Base-by-base conservation (phyloP, 192 early-diverging fungal genomes). In the Entomortierella parvispora region DNA sequence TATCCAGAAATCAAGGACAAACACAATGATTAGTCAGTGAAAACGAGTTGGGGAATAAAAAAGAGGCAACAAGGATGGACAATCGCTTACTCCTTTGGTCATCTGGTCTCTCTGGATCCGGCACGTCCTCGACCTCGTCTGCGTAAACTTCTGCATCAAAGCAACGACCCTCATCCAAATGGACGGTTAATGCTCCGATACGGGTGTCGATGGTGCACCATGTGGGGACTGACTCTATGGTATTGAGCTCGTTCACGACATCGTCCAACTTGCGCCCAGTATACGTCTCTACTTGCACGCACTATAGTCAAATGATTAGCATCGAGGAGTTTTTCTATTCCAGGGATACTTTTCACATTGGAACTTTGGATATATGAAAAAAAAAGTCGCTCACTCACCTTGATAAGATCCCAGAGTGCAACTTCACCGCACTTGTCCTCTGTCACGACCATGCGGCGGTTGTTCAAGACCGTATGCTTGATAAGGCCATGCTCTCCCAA, bases 121-220 rank as follows among this genome's bases (percentile, higher is more conserved):
- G 58, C 15, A 81, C 67, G 2, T 83, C 69, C 11, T 85, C 89
- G 1, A 88, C 80, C 65, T 96, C 93, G 57, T 98, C 95, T 7
- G 90, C 87, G 67, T 98, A 97, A 48, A 96, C 87, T 79, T 98
- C 96, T 54, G 93, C 91, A 51, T 96, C 94, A 85, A 91, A 94
- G 66, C 90, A 93, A 52, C 83, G 84, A 12, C 58, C 74, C 67
- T 95, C 90, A 28, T 96, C 92, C 71, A 99, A 62, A 70, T 97
- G 96, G 5, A 99, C 90, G 5, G 93, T 94, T 31, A 99, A 76
- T 8, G 88, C 88, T 40, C 96, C 97, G 47, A 93, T 93, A 43
- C 93, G 91, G 9, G 91, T 97, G 80, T 98, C 96, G 12, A 99
- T 86, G 1, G 90, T 80, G 81, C 97, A 98, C 98, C 98, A 99